Base-by-base conservation (phyloP, 2,329 filamentous ascomycete genomes). In the Capronia americana region DNA sequence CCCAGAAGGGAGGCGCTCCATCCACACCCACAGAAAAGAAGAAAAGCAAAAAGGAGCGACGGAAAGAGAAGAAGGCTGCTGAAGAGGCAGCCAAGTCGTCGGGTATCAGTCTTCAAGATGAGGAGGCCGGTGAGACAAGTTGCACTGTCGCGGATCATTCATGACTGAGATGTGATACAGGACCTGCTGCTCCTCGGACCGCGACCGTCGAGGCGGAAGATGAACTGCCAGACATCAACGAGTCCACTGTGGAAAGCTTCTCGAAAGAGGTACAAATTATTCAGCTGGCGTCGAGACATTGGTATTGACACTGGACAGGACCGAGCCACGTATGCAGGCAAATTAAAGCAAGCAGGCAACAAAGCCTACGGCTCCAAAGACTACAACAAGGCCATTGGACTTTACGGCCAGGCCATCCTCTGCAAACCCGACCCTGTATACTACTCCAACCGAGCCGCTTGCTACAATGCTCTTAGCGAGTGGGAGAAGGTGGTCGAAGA, bases 401-500 rank as follows among this genome's bases (percentile, higher is more conserved):
- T 99, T 41, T 99, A 99, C 82, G 92, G 92, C 72, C 92, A 96
- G 82, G 95, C 95, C 58, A 96, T 99, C 74, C 83, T 98, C 59
- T 98, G 95, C 90, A 96, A 95, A 83, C 90, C 93, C 65, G 95
- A 99, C 76, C 93, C 95, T 34, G 93, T 99, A 78, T 99, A 95
- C 85, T 99, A 96, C 86, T 98, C 95, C 70, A 99, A 99, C 86
- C 91, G 95, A 74, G 95, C 95, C 65, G 95, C 95, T 62, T 99
- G 95, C 86, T 96, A 93, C 83, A 98, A 97, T 78, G 93, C 95
- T 72, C 88, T 95, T 77, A 89, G 88, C 71, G 87, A 97, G 74
- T 99, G 94, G 93, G 90, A 96, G 57, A 94, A 95, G 84, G 95
- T 98, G 65, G 91, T 99, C 69, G 94, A 96, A 75, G 95, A 99